Evolutionary conservation across 352 stramenopile genomes (phyloP), one percentile per base, ranked within the genome.

Genomic region (Globisporangium viniferum): DNA sequence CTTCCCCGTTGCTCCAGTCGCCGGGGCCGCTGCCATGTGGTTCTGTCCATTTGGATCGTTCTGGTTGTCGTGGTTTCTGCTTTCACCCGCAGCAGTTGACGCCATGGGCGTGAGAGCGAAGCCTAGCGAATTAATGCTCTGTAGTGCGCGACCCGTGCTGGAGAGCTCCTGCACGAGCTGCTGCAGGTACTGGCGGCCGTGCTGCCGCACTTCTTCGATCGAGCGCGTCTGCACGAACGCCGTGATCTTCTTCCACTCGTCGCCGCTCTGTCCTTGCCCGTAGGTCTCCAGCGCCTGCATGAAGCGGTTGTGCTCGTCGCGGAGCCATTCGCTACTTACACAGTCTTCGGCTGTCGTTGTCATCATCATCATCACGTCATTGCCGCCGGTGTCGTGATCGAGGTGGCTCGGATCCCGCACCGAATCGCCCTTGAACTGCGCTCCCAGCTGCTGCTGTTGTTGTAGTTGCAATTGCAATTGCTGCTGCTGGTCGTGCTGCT

Each of bases 201-300:
- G 86, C 8, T 81, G 64, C 62, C 73, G 79, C 58, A 92, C 86
- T 57, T 95, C 89, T 12, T 80, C 76, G 29, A 92, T 70, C 18
- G 81, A 84, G 29, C 85, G 79, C 31, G 88, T 89, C 39, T 80
- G 79, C 10, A 96, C 86, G 58, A 82, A 94, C 5, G 74, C 77
- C 5, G 86, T 71, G 70, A 96, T 96, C 56, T 86, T 79, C 24
- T 67, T 73, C 87, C 89, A 94, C 58, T 85, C 85, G 67, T 89
- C 75, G 24, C 80, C 81, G 12, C 66, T 89, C 14, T 66, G 64
- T 51, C 80, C 69, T 9, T 69, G 73, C 1, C 87, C 89, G 60
- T 85, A 92, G 14, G 78, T 68, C 68, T 96, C 89, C 8, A 96
- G 75, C 15, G 82, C 88, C 63, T 92, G 82, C 72, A 96, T 86